phyloP scores from a whole-genome alignment of 129 eudicot genomes.

The Cynara cardunculus region DNA sequence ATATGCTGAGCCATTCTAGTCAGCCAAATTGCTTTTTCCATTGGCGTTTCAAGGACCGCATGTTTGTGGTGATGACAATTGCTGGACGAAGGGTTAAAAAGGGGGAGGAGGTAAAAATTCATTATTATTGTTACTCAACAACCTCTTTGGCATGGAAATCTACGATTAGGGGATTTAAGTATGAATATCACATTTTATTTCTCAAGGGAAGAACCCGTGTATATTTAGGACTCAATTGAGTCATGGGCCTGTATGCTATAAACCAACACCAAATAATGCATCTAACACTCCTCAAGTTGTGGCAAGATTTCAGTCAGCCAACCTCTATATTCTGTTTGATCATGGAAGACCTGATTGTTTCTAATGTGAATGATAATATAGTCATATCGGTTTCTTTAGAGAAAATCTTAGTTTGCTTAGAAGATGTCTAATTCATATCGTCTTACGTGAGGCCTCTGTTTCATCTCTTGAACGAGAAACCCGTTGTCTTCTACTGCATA shows the following conservation, averaged over 20 bases:
- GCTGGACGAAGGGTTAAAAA: constrained; percentile 76
- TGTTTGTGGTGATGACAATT: constrained; percentile 98
- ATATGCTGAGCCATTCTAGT: constrained; percentile 94
- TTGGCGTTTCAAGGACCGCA: constrained; percentile 96
- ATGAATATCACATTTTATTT: not conserved
- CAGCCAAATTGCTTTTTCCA: constrained; percentile 95
- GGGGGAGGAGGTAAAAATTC: constrained; percentile 79
- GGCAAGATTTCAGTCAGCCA: too few relatives aligned
- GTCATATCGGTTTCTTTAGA: too few relatives aligned
- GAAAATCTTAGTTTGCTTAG: too few relatives aligned
- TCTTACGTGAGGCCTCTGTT: too few relatives aligned
- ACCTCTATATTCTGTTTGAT: too few relatives aligned
- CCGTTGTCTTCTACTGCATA: too few relatives aligned
- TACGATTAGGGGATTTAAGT: not conserved
- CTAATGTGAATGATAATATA: too few relatives aligned
- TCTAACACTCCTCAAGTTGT: too few relatives aligned
- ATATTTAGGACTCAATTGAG: not conserved
- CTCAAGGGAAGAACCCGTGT: not conserved
- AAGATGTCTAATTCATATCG: too few relatives aligned
- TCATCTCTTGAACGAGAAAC: too few relatives aligned
- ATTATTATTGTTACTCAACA: not conserved
- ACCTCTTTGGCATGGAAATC: not conserved
- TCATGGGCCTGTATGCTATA: not conserved
- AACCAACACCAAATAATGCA: too few relatives aligned
- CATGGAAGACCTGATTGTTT: too few relatives aligned